These are phyloP conservation scores for Bruguiera gymnorhiza DNA, from an alignment of 345 rosid genomes.

Conservation along the genomic window DNA sequence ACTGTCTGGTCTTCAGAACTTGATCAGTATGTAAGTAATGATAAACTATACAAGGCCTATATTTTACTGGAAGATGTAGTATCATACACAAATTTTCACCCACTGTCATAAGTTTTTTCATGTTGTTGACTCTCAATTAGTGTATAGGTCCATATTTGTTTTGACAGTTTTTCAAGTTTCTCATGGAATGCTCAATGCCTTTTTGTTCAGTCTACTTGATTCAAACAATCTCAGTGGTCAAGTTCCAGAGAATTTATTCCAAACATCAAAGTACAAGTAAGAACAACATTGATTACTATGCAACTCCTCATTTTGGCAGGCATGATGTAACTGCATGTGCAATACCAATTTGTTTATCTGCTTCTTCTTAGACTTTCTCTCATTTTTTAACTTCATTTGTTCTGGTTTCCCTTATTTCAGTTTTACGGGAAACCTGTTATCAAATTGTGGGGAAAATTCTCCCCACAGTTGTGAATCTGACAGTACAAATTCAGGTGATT, in stretches of 20 bases:
- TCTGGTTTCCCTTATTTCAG: constrained; percentile 42
- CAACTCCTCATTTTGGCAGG: constrained; percentile 2
- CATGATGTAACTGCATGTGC: neutral
- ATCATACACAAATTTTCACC: no score
- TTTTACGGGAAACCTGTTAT: constrained; percentile 63
- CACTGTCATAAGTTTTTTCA: neutral
- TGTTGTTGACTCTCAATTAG: neutral
- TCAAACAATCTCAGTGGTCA: constrained; percentile 72
- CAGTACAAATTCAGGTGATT: constrained; percentile 53
- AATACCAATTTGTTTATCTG: neutral
- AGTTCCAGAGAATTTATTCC: constrained; percentile 67
- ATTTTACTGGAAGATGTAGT: neutral
- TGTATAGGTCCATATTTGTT: constrained; percentile 4
- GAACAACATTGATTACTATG: constrained; percentile 14
- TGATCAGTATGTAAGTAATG: constrained; percentile 71
- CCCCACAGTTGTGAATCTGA: constrained; percentile 53
- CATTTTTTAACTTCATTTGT: constrained; percentile 13
- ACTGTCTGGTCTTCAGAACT: constrained; percentile 51
- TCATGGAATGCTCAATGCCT: constrained; percentile 12
- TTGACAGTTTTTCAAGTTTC: constrained; percentile 6
- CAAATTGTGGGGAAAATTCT: constrained; percentile 49
- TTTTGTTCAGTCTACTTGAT: constrained; percentile 66
- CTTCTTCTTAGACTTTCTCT: constrained; percentile 5
- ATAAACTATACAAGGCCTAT: neutral
- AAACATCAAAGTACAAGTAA: constrained; percentile 72